These are phyloP conservation scores for Alternaria postmessia DNA, from an alignment of 2,329 filamentous ascomycete genomes.

Conservation along the genomic window DNA sequence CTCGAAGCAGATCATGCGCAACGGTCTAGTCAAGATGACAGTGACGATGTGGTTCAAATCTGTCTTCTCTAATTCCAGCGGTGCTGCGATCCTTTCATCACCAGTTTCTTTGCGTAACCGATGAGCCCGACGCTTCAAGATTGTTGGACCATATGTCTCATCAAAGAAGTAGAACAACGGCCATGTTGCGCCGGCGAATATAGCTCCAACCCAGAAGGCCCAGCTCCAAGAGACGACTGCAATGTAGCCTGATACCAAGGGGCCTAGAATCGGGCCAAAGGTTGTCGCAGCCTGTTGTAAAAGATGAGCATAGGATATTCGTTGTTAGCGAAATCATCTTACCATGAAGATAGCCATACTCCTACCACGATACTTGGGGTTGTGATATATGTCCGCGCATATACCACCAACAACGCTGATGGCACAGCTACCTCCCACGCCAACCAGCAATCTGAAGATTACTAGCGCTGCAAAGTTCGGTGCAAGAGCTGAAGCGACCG, in stretches of 20 bases:
- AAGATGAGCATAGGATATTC: background rate
- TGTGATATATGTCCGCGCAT: constrained; percentile 71
- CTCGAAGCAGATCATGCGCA: constrained; percentile 77
- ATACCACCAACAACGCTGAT: constrained; percentile 69
- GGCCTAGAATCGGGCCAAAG: constrained; percentile 71
- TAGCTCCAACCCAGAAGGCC: constrained; percentile 74
- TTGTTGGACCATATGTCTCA: constrained; percentile 57
- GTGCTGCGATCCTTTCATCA: constrained; percentile 63
- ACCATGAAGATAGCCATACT: constrained; percentile 47
- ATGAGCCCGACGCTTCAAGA: constrained; percentile 62
- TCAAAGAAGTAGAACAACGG: constrained; percentile 68
- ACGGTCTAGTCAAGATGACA: constrained; percentile 74
- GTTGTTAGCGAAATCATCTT: background rate
- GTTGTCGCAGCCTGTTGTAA: constrained; percentile 66
- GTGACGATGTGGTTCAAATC: constrained; percentile 67
- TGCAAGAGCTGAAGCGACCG: constrained; percentile 55
- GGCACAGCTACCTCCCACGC: constrained; percentile 55
- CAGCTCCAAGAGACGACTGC: constrained; percentile 71
- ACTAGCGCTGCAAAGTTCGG: constrained; percentile 56
- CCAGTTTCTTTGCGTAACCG: constrained; percentile 65
- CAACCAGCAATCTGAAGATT: constrained; percentile 55
- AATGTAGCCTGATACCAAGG: constrained; percentile 70
- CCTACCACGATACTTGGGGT: constrained; percentile 53
- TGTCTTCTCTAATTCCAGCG: constrained; percentile 69
- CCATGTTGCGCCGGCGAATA: constrained; percentile 70